Percentiles rank a stretch among this genome's conserved stretches.
Conservation (phyloP, 371 early-diverging fungal genomes). For the Rhizopus delemar region DNA sequence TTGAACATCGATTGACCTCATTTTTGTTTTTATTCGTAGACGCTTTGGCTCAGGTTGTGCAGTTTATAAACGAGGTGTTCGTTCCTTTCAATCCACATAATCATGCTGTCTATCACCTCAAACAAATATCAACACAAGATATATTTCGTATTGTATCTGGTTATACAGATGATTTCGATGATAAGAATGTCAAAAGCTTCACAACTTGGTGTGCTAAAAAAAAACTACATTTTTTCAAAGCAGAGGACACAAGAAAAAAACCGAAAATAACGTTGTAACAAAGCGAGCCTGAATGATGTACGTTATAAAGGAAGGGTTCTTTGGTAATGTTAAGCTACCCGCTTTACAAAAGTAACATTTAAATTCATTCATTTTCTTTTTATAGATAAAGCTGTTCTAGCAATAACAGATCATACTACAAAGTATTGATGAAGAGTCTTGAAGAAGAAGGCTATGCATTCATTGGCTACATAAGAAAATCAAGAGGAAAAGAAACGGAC, state of each 20-base stretch:
- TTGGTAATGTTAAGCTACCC: slow-evolving; percentile 16
- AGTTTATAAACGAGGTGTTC: slow-evolving; percentile 20
- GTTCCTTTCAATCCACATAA: slow-evolving; percentile 16
- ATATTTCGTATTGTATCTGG: slow-evolving; percentile 16
- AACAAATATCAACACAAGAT: slow-evolving; percentile 16
- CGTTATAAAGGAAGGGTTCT: slow-evolving; percentile 13
- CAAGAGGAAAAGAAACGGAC: slow-evolving; percentile 11
- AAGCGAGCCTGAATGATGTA: slow-evolving; percentile 11
- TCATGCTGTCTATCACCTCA: slow-evolving; percentile 8
- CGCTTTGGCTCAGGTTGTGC: slow-evolving; percentile 22
- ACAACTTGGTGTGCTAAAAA: slow-evolving; percentile 15
- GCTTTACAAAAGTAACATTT: slow-evolving; percentile 12
- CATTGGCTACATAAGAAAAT: slow-evolving; percentile 9
- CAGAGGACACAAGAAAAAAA: slow-evolving; percentile 14
- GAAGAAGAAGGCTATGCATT: slow-evolving; percentile 18
- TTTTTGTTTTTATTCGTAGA: slow-evolving; percentile 18
- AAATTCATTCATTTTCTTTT: slow-evolving; percentile 12
- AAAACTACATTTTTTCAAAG: slow-evolving; percentile 16
- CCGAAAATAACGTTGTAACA: slow-evolving; percentile 5
- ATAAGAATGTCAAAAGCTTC: slow-evolving; percentile 17
- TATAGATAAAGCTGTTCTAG: slow-evolving; percentile 12
- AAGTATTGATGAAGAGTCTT: slow-evolving; percentile 10
- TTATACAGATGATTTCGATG: slow-evolving; percentile 14
- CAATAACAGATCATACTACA: slow-evolving; percentile 11
- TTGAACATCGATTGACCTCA: no score